phyloP scores from a whole-genome alignment of 148 eudicot species.

The Camellia lanceoleosa region DNA sequence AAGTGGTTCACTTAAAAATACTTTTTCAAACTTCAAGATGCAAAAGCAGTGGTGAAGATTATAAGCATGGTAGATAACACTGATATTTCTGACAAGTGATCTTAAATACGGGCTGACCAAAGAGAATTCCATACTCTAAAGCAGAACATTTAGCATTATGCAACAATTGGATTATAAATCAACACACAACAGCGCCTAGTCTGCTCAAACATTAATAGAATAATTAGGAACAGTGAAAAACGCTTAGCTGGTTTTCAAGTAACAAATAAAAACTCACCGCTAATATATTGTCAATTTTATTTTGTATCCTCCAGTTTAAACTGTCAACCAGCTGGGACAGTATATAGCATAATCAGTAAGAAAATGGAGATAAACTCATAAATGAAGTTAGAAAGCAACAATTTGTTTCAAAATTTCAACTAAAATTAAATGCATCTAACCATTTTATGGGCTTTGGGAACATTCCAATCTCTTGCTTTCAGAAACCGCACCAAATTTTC shows the following conservation, averaged over 20 bases:
- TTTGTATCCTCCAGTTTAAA: slow-evolving; percentile 89
- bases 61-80: background rate
- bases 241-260: background rate
- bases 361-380: background rate
- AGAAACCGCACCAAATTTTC: slow-evolving; percentile 66
- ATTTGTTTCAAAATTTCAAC: background rate
- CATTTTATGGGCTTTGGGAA: slow-evolving; percentile 78
- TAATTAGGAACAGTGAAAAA: background rate
- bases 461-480: slow-evolving; percentile 86
- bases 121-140: background rate
- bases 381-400: background rate
- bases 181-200: background rate
- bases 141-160: background rate
- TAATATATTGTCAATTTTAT: slow-evolving; percentile 78
- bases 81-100: background rate
- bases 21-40: background rate
- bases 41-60: background rate
- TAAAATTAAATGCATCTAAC: slow-evolving; percentile 32
- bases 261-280: slow-evolving; percentile 45
- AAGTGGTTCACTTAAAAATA: background rate
- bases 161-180: background rate
- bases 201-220: background rate
- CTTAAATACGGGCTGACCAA: background rate
- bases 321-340: slow-evolving; percentile 68
- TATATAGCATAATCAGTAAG: slow-evolving; percentile 21